Evolutionary conservation across 1,284 basidiomycete species (phyloP), one percentile per base, ranked within the genome.

Genomic region (Termitomyces sp.): DNA sequence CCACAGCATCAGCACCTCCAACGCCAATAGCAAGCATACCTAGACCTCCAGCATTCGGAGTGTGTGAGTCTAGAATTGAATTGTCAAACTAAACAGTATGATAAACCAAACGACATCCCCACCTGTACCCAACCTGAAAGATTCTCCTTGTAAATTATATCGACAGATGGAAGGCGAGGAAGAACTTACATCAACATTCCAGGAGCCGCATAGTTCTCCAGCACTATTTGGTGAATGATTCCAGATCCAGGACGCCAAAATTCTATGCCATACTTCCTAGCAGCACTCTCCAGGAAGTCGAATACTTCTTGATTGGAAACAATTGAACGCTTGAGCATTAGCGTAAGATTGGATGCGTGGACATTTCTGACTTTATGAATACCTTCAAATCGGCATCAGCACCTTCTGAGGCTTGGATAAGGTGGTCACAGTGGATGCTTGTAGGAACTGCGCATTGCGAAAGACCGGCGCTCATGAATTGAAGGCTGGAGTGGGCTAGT

Each of bases 1-100:
- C 97, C 30, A 99, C 97, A 16, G 97, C 97, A 68, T 99, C 97
- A 18, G 97, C 97, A 56, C 97, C 97, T 60, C 97, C 97, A 21
- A 99, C 97, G 57, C 97, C 97, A 55, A 98, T 98, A 8, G 97
- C 97, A 55, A 99, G 82, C 79, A 96, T 84, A n/a, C 97, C 97
- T 50, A 99, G 82, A 46, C 97, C 97, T 57, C 95, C 94, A 39
- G 97, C 97, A 68, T 99, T 99, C 7, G 97, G 97, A 4, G 97
- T 99, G 72, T 99, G 97, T 30, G 93, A 96, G 72, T 99, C 97
- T 81, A 75, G 28, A 14, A 46, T 21, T 3, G 68, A 37, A 50
- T n/a, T 11, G 61, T 46, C 60, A 41, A 30, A 30, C 16, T 24
- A 39, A n/a, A 35, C 11, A 1, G 1, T 13, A 14, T 34, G 46